Evolutionary conservation across 495 filamentous ascomycete species (phyloP), one percentile per base, ranked within the genome.

Genomic region (Penicillium herquei): DNA sequence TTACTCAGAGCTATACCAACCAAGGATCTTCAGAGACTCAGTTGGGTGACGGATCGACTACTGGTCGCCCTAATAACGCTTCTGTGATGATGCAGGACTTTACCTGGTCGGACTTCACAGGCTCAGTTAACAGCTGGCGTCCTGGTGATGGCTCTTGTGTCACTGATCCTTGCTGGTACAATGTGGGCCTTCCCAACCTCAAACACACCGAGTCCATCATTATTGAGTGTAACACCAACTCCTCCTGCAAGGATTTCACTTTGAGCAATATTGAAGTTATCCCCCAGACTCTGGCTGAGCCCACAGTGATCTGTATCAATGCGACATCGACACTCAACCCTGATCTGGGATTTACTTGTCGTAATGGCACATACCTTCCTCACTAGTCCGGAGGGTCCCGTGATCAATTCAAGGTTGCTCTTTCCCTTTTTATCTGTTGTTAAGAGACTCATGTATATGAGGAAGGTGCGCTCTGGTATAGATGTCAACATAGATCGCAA

Each of bases 131-230:
- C 52, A 67, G 63, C 2, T 69, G 64, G 43, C 52, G 55, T 6
- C 72, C 72, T 1, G 72, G 71, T 8, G 74, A 77, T 57, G 70
- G 70, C 9, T 66, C 63, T n/a, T 78, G 75, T 40, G 67, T 68
- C 11, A 62, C 69, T 1, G 63, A 74, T 48, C 72, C 73, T n/a
- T 76, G 70, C 55, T 74, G 70, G 70, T 75, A 74, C 54, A 47
- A 72, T 55, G 54, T 44, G 39, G 72, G 72, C 0, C 55, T 74
- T 21, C 65, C 70, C 0, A 61, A 69, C 26, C 55, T 77, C 39
- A 61, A 66, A 8, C 70, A 75, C 45, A 75, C 71, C 0, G 71
- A 75, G 43, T 59, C 68, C 13, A 59, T 72, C 35, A 65, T 75
- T 21, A 63, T 75, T 34, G 68, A 75, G 52, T 74, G 72, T 40